Evolutionary conservation across 2,329 filamentous ascomycete species (phyloP), one percentile per base, ranked within the genome.

Genomic region (Monascus ruber): DNA sequence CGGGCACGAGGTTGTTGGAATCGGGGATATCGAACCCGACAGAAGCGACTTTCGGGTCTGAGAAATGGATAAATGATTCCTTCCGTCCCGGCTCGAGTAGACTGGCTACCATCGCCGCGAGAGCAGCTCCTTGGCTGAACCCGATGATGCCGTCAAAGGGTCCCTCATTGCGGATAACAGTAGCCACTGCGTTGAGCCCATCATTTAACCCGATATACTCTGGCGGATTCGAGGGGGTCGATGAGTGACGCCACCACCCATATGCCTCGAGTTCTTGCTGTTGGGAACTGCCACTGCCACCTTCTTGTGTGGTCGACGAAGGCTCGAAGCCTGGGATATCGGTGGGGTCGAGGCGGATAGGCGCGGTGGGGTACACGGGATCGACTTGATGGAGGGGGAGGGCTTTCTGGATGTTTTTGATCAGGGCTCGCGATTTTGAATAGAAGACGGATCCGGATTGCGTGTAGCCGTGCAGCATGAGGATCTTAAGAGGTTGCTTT

Each of bases 381-480:
- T 69, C 60, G 31, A 79, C 64, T 40, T 74, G 64, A 34, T 79
- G 73, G 2, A 73, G 63, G 6, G 77, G 73, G 46, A 95, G 82
- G 26, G 77, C 67, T 56, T 94, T 94, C 44, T 70, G 62, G 41
- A 95, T 74, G 39, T 81, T 70, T 62, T 95, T 94, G 52, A 87
- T 78, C 1, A 95, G 71, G 7, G 85, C 85, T 60, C 86, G 84
- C 34, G 85, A 93, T 68, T 95, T 95, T 60, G 81, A 76, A 58
- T 78, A 81, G 74, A 95, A 95, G 46, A 87, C 70, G 4, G 80
- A 64, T 4, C 88, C 87, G 26, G 85, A 93, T 70, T 96, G 89
- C 5, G 89, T 94, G 74, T 80, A 95, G 62, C 89, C 83, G 53
- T 88, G 83, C 26, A 88, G 72, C 81, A 87, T 85, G 34, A 88